Evolutionary conservation across 139 green algal species (phyloP).

Genomic region (Coelastrella sp.): DNA sequence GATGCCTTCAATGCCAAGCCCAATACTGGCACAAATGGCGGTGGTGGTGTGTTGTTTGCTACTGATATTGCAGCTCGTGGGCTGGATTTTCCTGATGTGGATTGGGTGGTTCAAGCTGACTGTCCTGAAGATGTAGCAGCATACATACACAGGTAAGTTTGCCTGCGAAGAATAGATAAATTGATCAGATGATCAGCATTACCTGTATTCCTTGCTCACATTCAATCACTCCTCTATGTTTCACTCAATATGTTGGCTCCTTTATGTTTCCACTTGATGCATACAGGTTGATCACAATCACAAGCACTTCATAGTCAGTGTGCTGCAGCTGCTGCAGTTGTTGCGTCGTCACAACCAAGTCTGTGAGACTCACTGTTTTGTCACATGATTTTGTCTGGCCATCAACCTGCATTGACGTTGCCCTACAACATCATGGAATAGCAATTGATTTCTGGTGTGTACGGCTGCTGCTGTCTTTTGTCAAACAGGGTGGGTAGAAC

Average conservation of each 20-base stretch:
- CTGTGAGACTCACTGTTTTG: too few species aligned
- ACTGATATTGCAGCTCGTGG: conserved; percentile 93
- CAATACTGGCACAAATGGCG: conserved; percentile 43
- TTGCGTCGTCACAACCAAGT: too few species aligned
- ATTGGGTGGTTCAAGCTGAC: conserved; percentile 95
- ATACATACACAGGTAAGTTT: conserved; percentile 92
- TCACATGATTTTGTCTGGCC: too few species aligned
- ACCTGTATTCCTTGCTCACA: neutral
- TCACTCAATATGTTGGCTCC: too few species aligned
- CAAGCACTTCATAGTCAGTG: too few species aligned
- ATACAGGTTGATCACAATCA: too few species aligned
- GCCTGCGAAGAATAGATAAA: neutral
- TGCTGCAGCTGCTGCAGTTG: too few species aligned
- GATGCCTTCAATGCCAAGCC: conserved; percentile 79
- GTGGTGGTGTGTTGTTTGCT: conserved; percentile 88
- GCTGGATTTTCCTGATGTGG: conserved; percentile 92
- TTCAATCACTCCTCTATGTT: too few species aligned
- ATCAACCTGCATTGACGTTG: neutral
- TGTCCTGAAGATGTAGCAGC: conserved; percentile 92
- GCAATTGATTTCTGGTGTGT: neutral
- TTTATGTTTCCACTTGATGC: too few species aligned
- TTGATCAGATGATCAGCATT: neutral
- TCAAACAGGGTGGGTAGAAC: conserved; percentile 60
- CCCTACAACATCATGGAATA: neutral
- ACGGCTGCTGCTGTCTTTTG: neutral